These are phyloP conservation scores for Phaeoacremonium minimum DNA, from an alignment of 2,329 filamentous ascomycete genomes.

Conservation along the genomic window DNA sequence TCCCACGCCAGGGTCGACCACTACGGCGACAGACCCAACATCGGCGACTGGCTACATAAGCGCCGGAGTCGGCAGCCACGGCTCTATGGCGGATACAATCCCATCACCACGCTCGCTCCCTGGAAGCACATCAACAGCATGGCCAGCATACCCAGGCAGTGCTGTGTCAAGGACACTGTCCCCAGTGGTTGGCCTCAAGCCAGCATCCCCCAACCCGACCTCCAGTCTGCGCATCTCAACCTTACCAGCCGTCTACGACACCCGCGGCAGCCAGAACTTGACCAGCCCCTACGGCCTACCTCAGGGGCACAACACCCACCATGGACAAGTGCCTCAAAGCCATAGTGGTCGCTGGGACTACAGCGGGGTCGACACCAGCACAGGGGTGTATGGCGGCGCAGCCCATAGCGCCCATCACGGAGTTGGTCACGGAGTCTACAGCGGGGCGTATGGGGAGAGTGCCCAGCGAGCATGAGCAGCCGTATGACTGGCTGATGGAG, in stretches of 20 bases:
- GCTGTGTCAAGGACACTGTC: constrained; percentile 6
- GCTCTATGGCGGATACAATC: constrained; percentile 29
- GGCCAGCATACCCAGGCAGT: constrained; percentile 1
- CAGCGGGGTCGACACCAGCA: constrained; percentile 13
- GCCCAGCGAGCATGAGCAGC: constrained; percentile 10
- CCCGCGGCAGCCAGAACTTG: constrained; percentile 5
- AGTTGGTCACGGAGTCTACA: constrained; percentile 10
- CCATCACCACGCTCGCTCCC: constrained; percentile 9
- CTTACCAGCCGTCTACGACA: constrained; percentile 9
- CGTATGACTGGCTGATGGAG: background rate
- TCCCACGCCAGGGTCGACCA: constrained; percentile 35
- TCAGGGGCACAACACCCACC: constrained; percentile 6
- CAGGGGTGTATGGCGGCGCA: constrained; percentile 8
- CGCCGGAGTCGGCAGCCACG: constrained; percentile 36
- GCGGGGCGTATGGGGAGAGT: constrained; percentile 10
- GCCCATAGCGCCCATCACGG: constrained; percentile 2
- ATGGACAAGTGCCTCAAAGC: constrained; percentile 5
- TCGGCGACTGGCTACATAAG: constrained; percentile 32
- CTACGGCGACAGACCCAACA: constrained; percentile 27
- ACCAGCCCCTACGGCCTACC: constrained; percentile 1
- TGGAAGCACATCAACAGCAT: constrained; percentile 9
- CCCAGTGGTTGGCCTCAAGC: constrained; percentile 8
- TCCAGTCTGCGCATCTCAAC: constrained; percentile 8
- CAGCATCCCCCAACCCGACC: constrained; percentile 7
- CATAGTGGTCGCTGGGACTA: constrained; percentile 10